These are phyloP conservation scores for Kappamyces sp. DNA, from an alignment of 192 early-diverging fungal genomes.

Conservation along the genomic window DNA sequence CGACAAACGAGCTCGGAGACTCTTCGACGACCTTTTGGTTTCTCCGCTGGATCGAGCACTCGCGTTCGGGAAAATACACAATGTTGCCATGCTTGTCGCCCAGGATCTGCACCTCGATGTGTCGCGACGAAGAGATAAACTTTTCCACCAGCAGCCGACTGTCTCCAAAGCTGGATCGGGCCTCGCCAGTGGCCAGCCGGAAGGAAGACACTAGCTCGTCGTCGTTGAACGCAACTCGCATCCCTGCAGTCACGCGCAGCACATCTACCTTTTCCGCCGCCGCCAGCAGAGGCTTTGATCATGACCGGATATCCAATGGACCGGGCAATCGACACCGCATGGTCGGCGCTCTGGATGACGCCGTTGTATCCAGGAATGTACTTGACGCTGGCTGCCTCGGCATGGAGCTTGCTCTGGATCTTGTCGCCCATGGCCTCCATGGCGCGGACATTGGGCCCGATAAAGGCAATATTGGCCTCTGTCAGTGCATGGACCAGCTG, in stretches of 20 bases:
- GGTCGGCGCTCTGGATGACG: constrained; percentile 62
- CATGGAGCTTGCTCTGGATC: constrained; percentile 94
- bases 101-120: constrained; percentile 93
- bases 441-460: constrained; percentile 87
- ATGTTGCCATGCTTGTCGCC: constrained; percentile 97
- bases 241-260: constrained; percentile 21
- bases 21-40: constrained; percentile 99
- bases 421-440: constrained; percentile 98
- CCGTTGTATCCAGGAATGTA: constrained; percentile 86
- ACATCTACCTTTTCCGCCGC: constrained; percentile 82
- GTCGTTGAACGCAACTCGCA: constrained; percentile 92
- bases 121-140: constrained; percentile 86
- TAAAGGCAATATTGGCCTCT: constrained; percentile 70
- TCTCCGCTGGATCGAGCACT: constrained; percentile 97
- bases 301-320: constrained; percentile 97
- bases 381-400: constrained; percentile 81
- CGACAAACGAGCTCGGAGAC: constrained; percentile 71
- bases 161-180: constrained; percentile 81
- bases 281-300: constrained; percentile 97
- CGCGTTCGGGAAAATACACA: constrained; percentile 90
- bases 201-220: constrained; percentile 71
- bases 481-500: constrained; percentile 75
- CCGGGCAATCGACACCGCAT: constrained; percentile 74
- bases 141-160: constrained; percentile 84
- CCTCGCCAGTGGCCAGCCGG: constrained; percentile 72